Base-by-base conservation (phyloP, 2,329 filamentous ascomycete genomes). In the Epichloe sylvatica region DNA sequence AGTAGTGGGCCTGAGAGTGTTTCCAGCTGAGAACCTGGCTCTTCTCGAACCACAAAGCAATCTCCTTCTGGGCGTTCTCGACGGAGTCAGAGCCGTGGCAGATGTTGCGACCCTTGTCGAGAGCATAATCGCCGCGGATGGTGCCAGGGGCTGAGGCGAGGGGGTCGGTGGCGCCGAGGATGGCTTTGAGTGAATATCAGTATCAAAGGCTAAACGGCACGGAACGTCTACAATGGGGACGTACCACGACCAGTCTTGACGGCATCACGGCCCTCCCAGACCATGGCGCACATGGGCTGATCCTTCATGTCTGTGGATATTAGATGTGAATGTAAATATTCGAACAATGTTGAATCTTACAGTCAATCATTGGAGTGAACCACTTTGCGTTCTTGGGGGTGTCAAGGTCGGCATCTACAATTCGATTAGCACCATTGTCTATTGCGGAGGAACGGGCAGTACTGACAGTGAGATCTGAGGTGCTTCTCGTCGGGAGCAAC, bases 61-160 rank as follows among this genome's bases (percentile, higher is more conserved):
- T 98, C 80, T 98, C 92, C 86, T 97, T 96, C 85, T 97, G 81
- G 74, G 92, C 92, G 77, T 81, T 95, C 83, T 98, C 92, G 73
- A 98, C 91, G 69, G 79, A 83, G 81, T 98, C 92, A 73, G 89
- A 96, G 70, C 92, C 92, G 83, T 98, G 92, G 86, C 91, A 97
- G 76, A 97, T 89, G 80, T 98, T 98, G 72, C 91, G 88, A 75
- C 92, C 92, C 68, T 72, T 68, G 53, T 73, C 81, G 63, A 91
- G 86, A 71, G 86, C 85, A 71, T 71, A 89, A 78, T 91, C 85
- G 72, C 89, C 91, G 76, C 92, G 91, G 81, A 98, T 98, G 77
- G 92, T 98, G 70, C 92, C 92, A 57, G 92, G 92, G 64, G 84
- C 81, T 51, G 91, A 97, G 68, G 84, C 86, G 59, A 92, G 80